Evolutionary conservation across 2,329 filamentous ascomycete species (phyloP).

Genomic region (Aspergillus quadrilineatus): DNA sequence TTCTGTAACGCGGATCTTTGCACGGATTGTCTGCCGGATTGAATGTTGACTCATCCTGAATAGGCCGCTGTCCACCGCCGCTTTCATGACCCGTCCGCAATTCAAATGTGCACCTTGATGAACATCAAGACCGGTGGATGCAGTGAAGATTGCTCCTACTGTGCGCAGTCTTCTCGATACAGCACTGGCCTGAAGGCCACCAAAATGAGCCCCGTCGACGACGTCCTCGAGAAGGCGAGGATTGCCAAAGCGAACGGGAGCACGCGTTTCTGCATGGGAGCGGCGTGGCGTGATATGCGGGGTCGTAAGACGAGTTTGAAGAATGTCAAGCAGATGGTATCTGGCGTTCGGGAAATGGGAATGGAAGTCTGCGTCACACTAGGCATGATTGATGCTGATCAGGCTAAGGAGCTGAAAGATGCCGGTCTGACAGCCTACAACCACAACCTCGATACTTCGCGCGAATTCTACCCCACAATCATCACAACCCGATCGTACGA

Average conservation of each 20-base stretch:
- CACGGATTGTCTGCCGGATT: neutral
- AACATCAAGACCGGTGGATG: conserved; percentile 96
- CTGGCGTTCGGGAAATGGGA: conserved; percentile 73
- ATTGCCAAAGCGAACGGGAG: conserved; percentile 79
- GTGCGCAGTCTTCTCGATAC: conserved; percentile 82
- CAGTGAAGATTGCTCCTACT: conserved; percentile 91
- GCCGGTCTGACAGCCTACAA: conserved; percentile 90
- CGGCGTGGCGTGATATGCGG: conserved; percentile 91
- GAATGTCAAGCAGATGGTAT: conserved; percentile 84
- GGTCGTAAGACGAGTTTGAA: conserved; percentile 79
- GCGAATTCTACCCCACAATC: conserved; percentile 82
- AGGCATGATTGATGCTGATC: conserved; percentile 81
- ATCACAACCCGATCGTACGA: conserved; percentile 87
- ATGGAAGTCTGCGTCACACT: conserved; percentile 95
- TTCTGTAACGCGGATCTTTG: neutral
- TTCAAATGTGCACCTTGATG: conserved; percentile 93
- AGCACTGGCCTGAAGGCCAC: conserved; percentile 74
- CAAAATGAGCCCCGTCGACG: conserved; percentile 75
- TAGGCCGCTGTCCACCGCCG: conserved; percentile 76
- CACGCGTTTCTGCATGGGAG: conserved; percentile 93
- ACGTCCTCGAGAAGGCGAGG: conserved; percentile 74
- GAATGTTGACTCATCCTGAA: neutral
- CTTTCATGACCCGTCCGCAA: conserved; percentile 78
- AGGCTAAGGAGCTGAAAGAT: conserved; percentile 78
- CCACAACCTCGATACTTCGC: conserved; percentile 87